Evolutionary conservation across 305 asterid species (phyloP).

Genomic region (Solanum hybrid): DNA sequence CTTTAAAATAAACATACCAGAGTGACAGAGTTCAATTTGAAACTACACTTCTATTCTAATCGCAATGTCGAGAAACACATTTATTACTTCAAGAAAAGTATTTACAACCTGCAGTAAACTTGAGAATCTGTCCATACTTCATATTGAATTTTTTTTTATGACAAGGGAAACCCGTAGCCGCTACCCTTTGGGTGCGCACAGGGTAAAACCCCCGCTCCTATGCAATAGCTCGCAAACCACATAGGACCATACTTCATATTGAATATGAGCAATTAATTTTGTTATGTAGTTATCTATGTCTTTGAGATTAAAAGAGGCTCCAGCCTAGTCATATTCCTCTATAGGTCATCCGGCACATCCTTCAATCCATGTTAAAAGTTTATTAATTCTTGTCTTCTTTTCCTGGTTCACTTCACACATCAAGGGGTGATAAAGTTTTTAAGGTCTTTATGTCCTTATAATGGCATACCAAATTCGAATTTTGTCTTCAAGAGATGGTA

Average conservation of each 20-base stretch:
- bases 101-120: background rate
- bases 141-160: too few species aligned
- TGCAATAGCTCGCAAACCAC: too few species aligned
- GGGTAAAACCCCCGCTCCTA: too few species aligned
- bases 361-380: background rate
- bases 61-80: background rate
- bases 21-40: background rate
- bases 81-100: background rate
- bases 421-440: background rate
- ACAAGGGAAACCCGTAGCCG: too few species aligned
- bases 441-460: background rate
- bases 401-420: background rate
- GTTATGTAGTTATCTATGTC: background rate
- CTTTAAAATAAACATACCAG: background rate
- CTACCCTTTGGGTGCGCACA: too few species aligned
- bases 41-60: background rate
- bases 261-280: background rate
- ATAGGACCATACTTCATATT: too few species aligned
- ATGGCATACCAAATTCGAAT: background rate
- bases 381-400: background rate
- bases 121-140: background rate
- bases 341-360: too few species aligned
- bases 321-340: background rate
- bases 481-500: background rate
- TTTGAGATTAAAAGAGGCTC: background rate